A percentile compares a stretch with the other conserved stretches of the same genome.
Evolutionary conservation across 306 rosid genomes (phyloP).

Genomic region (Trifolium subterraneum): DNA sequence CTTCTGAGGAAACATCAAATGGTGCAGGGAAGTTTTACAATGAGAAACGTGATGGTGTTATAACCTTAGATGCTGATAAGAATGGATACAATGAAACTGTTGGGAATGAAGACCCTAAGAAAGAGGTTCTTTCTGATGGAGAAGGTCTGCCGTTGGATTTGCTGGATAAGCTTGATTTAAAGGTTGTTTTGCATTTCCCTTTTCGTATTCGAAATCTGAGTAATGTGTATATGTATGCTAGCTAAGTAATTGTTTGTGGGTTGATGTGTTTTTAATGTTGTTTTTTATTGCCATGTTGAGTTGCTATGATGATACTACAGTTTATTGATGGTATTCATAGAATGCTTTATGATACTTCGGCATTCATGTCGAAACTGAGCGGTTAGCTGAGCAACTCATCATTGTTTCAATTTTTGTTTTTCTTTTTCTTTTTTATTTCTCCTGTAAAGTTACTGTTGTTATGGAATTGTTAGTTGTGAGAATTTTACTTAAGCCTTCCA

Average conservation of each 20-base stretch:
- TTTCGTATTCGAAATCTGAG: constrained; percentile 1
- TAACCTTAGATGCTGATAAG: constrained; percentile 34
- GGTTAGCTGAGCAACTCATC: constrained; percentile 53
- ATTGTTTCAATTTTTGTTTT: neutral
- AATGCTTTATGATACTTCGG: constrained; percentile 47
- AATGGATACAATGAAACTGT: constrained; percentile 33
- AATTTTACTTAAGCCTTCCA: neutral
- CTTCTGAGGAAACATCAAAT: constrained; percentile 48
- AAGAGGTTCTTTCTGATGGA: constrained; percentile 48
- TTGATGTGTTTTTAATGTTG: neutral
- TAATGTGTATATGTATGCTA: neutral
- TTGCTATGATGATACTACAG: constrained; percentile 8
- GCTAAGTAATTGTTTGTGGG: neutral
- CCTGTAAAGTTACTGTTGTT: neutral
- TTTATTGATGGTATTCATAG: constrained; percentile 39
- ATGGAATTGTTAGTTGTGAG: neutral
- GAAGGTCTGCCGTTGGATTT: constrained; percentile 42
- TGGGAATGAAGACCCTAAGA: constrained; percentile 45
- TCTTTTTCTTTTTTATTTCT: neutral
- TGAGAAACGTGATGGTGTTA: constrained; percentile 43
- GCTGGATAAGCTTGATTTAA: constrained; percentile 45
- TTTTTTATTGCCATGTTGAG: neutral
- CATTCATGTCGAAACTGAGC: constrained; percentile 50
- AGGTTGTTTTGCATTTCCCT: constrained; percentile 16
- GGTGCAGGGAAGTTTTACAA: constrained; percentile 37